A percentile compares a stretch with the other conserved stretches of the same genome.
Conservation (phyloP, 2,329 filamentous ascomycete genomes). For the Alternaria conjuncta region DNA sequence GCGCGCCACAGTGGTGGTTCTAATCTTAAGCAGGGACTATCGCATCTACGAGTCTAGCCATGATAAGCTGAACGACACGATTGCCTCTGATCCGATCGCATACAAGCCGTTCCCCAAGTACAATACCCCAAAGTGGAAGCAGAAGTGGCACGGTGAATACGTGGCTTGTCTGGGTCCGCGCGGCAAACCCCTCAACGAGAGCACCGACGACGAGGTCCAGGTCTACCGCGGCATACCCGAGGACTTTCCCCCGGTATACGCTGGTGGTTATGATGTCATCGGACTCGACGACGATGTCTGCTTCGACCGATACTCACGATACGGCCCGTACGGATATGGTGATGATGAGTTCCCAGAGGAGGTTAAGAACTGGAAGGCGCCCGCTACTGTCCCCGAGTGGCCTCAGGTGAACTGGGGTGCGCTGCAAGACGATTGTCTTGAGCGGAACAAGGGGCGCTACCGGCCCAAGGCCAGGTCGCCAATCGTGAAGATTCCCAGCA, state of each 20-base stretch:
- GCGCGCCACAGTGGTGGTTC: background rate
- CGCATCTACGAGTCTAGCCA: constrained; percentile 49
- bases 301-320: constrained; percentile 64
- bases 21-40: constrained; percentile 40
- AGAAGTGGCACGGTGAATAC: constrained; percentile 63
- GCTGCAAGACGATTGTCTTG: constrained; percentile 70
- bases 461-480: constrained; percentile 50
- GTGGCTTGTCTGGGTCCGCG: constrained; percentile 69
- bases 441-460: constrained; percentile 70
- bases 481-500: constrained; percentile 37
- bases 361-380: constrained; percentile 50
- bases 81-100: constrained; percentile 54
- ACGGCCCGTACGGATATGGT: constrained; percentile 64
- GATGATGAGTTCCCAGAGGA: constrained; percentile 59
- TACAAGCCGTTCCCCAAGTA: constrained; percentile 78
- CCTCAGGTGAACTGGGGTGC: constrained; percentile 71
- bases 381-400: constrained; percentile 61
- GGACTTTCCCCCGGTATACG: constrained; percentile 44
- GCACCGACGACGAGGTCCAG: constrained; percentile 66
- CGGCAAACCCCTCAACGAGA: constrained; percentile 58
- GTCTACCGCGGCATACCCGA: constrained; percentile 66
- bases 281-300: constrained; percentile 62
- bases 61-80: constrained; percentile 33
- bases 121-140: constrained; percentile 67
- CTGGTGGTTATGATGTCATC: constrained; percentile 48